Base-by-base conservation (phyloP, 83 land plant genomes). In the Picea abies region DNA sequence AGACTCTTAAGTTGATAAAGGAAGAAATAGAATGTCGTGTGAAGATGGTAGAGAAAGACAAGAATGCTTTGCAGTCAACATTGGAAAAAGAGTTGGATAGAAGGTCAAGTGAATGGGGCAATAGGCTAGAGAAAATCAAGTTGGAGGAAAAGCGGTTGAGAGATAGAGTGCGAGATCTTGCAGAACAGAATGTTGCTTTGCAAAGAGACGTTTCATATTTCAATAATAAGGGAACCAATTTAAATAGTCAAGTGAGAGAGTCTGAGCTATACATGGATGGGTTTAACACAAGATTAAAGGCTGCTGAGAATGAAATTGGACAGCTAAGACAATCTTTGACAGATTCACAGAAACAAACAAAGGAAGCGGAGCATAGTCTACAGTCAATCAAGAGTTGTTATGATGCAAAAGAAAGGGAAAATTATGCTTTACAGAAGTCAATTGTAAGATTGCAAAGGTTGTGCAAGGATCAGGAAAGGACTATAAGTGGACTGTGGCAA, bases 381-480 rank as follows among this genome's bases (percentile, higher is more conserved):
- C 85, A 84, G 39, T 85, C 79, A 41, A 0, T 93, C 6, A 63
- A 23, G 58, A 88, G 82, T 78, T 85, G 84, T 63, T 90, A 83
- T 82, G 90, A 86, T 60, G 90, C 81, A 35, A 91, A 87, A 79
- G 95, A 87, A 20, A 79, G 32, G 5, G 97, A 95, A 82, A 88
- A 86, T 79, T 82, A 84, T 85, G 95, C 87, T 22, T 73, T 94
- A 84, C 92, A 91, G 63, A 88, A 84, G 71, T 82, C 86, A 5
- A 73, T 90, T 8, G 80, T 81, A 60, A 88, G 90, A 65, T 84
- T 92, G 41, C 86, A 88, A 60, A 90, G 90, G 73, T 84, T 88
- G 1, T 92, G 95, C 87, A 87, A 82, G 80, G 98, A 96, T 76
- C 97, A 96, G 76, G 98, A 96, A 78, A 96, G 90, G 76, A 95